These are phyloP conservation scores for Drosera spatulata DNA, from an alignment of 179 eudicot genomes.

Conservation along the genomic window DNA sequence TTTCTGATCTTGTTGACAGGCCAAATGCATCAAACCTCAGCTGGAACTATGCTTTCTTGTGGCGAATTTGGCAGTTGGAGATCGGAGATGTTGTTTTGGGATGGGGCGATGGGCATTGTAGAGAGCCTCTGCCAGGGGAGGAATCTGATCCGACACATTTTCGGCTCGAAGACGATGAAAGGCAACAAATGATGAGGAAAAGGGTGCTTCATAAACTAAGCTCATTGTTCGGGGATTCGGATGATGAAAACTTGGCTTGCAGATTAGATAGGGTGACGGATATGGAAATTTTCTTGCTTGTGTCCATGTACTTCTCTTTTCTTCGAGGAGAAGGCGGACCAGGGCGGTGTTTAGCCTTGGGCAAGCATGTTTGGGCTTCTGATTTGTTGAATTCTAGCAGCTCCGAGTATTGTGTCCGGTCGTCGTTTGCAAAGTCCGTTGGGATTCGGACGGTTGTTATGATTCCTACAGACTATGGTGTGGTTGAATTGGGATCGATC, in stretches of 20 bases:
- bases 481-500: conserved; percentile 52
- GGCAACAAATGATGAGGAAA: conserved; percentile 44
- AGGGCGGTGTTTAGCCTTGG: conserved; percentile 28
- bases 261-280: conserved; percentile 50
- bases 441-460: conserved; percentile 40
- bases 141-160: conserved; percentile 34
- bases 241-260: conserved; percentile 44
- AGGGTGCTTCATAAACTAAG: conserved; percentile 50
- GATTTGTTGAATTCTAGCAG: conserved; percentile 19
- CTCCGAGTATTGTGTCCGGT: conserved; percentile 27
- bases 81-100: conserved; percentile 70
- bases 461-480: conserved; percentile 49
- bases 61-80: conserved; percentile 76
- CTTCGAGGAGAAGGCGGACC: conserved; percentile 49
- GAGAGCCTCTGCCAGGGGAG: conserved; percentile 38
- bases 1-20: conserved; percentile 78
- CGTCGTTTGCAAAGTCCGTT: conserved; percentile 33
- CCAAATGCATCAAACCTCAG: conserved; percentile 47
- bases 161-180: conserved; percentile 29
- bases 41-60: conserved; percentile 94
- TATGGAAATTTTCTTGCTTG: conserved; percentile 46
- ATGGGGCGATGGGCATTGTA: conserved; percentile 67
- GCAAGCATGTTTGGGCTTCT: conserved; percentile 35
- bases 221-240: conserved; percentile 36
- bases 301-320: conserved; percentile 57